Percentiles rank a stretch among this genome's conserved stretches.
Conservation (phyloP, 139 green algal species). For the Chloropicon primus region DNA sequence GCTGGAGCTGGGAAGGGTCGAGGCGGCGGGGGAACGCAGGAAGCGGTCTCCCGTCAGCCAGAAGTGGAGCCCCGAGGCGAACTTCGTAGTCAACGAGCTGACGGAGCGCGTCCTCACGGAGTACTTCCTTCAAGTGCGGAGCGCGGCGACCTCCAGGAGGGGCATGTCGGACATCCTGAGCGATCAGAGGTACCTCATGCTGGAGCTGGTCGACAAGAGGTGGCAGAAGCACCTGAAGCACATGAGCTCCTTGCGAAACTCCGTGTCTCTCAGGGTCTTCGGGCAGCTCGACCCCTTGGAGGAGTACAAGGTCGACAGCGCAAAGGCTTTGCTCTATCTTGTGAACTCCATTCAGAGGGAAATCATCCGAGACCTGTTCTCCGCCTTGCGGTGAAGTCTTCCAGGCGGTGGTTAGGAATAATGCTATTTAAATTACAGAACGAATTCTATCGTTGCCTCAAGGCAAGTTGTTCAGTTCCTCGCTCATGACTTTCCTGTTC, state of each 20-base stretch:
- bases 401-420: too few relatives aligned
- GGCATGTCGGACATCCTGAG: background rate
- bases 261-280: constrained; percentile 17
- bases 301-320: constrained; percentile 29
- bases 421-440: too few relatives aligned
- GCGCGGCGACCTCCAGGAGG: background rate
- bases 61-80: background rate
- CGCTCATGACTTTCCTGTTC: background rate
- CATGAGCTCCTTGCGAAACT: constrained; percentile 1
- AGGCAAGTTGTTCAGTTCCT: background rate
- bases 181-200: background rate
- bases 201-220: background rate
- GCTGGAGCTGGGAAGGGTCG: background rate
- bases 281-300: constrained; percentile 29
- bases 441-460: too few relatives aligned
- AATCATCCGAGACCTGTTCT: constrained; percentile 1
- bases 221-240: constrained; percentile 1
- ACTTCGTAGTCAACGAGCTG: background rate
- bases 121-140: background rate
- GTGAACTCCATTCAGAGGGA: background rate
- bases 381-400: too few relatives aligned
- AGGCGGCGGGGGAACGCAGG: too few relatives aligned
- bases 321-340: constrained; percentile 16
- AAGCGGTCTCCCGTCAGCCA: too few relatives aligned
- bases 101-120: background rate